Conservation (phyloP, 495 filamentous ascomycete genomes). For the Neurospora tetraspora region DNA sequence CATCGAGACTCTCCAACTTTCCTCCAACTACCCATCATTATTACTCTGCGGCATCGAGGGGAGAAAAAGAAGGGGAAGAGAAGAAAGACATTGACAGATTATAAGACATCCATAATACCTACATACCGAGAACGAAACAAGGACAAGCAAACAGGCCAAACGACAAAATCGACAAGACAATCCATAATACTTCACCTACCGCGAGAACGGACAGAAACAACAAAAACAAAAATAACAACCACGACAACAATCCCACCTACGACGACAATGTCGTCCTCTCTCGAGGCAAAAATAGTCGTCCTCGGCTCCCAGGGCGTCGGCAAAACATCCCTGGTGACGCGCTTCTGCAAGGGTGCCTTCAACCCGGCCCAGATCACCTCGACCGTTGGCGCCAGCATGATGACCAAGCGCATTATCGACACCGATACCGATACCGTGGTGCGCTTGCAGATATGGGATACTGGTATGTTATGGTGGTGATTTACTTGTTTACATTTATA, state of each 20-base stretch:
- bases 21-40: background rate
- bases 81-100: background rate
- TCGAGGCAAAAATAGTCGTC: slow-evolving; percentile 90
- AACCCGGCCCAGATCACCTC: slow-evolving; percentile 57
- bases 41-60: background rate
- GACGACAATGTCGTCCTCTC: slow-evolving; percentile 51
- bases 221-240: slow-evolving; percentile 16
- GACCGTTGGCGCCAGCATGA: slow-evolving; percentile 88
- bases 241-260: background rate
- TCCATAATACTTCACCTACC: background rate
- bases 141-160: background rate
- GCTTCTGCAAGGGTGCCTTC: slow-evolving; percentile 75
- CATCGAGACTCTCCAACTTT: background rate
- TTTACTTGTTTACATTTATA: background rate
- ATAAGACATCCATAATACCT: background rate
- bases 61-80: background rate
- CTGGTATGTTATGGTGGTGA: slow-evolving; percentile 29
- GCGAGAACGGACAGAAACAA: background rate
- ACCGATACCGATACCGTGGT: slow-evolving; percentile 68
- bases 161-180: background rate
- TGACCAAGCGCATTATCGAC: slow-evolving; percentile 87
- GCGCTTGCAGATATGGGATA: slow-evolving; percentile 87
- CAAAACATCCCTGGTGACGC: slow-evolving; percentile 85
- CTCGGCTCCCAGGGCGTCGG: slow-evolving; percentile 87
- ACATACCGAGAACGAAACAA: background rate